A percentile compares a stretch with the other conserved stretches of the same genome.
Evolutionary conservation across 2,329 filamentous ascomycete species (phyloP).

Genomic region (Dendrostoma leiphaemia): DNA sequence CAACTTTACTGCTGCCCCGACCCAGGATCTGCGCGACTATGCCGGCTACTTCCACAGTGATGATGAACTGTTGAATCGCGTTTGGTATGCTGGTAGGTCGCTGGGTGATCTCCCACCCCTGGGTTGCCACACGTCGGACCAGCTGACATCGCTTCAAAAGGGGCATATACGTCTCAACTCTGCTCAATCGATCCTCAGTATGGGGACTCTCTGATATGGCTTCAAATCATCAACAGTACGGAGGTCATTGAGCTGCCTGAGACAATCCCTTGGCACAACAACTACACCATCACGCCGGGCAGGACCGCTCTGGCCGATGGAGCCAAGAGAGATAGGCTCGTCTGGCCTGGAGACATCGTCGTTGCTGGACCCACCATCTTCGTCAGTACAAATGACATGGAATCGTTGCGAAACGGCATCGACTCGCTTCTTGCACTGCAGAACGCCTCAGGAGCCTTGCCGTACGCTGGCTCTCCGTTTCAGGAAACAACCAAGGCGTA

Average conservation of each 20-base stretch:
- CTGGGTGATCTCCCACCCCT: background rate
- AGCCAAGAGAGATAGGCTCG: conserved; percentile 47
- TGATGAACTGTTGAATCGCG: conserved; percentile 32
- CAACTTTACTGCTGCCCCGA: conserved; percentile 37
- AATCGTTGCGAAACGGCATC: conserved; percentile 48
- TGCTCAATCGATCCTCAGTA: conserved; percentile 23
- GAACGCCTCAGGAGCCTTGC: conserved; percentile 32
- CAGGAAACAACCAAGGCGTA: conserved; percentile 12
- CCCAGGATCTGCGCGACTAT: conserved; percentile 30
- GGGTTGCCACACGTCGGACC: background rate
- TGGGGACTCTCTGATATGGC: conserved; percentile 8
- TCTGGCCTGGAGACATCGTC: conserved; percentile 58
- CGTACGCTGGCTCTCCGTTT: conserved; percentile 47
- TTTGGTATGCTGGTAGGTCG: conserved; percentile 33
- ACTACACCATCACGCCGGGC: conserved; percentile 29
- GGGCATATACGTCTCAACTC: conserved; percentile 28
- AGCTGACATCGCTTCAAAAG: background rate
- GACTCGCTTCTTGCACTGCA: conserved; percentile 46
- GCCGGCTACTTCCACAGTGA: conserved; percentile 27
- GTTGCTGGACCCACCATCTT: conserved; percentile 53
- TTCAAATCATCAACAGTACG: conserved; percentile 9
- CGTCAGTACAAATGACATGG: conserved; percentile 52
- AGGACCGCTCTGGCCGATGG: conserved; percentile 36
- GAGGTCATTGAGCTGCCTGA: conserved; percentile 12
- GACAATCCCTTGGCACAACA: conserved; percentile 17